These are phyloP conservation scores for Capsicum baccatum DNA, from an alignment of 257 asterid genomes.

Conservation along the genomic window DNA sequence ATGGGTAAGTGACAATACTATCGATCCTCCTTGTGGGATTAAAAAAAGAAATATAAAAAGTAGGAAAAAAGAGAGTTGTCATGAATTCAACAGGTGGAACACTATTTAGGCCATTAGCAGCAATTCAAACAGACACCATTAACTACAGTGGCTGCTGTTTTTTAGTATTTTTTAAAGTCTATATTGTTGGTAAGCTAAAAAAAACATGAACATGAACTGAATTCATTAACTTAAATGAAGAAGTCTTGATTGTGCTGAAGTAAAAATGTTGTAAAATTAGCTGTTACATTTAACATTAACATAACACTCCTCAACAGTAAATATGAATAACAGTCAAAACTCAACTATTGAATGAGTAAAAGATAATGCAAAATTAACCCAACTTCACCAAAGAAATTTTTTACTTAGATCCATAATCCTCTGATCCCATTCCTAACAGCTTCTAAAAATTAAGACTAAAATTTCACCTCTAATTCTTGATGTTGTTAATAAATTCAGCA, in stretches of 20 bases:
- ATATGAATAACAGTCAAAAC: slow-evolving; percentile 17
- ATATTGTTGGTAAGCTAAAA: slow-evolving; percentile 3
- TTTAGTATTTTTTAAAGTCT: not conserved
- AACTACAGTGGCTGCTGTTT: slow-evolving; percentile 9
- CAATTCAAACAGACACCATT: slow-evolving; percentile 24
- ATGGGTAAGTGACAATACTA: not conserved
- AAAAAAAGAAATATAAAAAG: not conserved
- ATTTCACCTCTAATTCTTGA: slow-evolving; percentile 27
- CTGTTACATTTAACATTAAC: slow-evolving; percentile 19
- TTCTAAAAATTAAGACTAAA: not conserved
- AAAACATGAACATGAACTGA: not conserved
- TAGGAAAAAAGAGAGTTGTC: not conserved
- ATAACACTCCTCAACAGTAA: slow-evolving; percentile 22
- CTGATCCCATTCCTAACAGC: not conserved
- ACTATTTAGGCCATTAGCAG: slow-evolving; percentile 23
- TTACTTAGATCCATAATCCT: slow-evolving; percentile 22
- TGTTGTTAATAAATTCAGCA: slow-evolving; percentile 42
- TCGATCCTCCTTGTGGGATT: not conserved
- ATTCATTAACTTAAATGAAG: not conserved
- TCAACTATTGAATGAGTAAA: slow-evolving; percentile 19
- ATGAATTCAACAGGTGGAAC: slow-evolving; percentile 4
- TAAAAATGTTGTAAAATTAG: not conserved
- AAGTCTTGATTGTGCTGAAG: not conserved
- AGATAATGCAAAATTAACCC: slow-evolving; percentile 3
- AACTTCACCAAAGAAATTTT: not conserved